Base-by-base conservation (phyloP, 208 protist genomes). In the Leishmania gerbilli region DNA sequence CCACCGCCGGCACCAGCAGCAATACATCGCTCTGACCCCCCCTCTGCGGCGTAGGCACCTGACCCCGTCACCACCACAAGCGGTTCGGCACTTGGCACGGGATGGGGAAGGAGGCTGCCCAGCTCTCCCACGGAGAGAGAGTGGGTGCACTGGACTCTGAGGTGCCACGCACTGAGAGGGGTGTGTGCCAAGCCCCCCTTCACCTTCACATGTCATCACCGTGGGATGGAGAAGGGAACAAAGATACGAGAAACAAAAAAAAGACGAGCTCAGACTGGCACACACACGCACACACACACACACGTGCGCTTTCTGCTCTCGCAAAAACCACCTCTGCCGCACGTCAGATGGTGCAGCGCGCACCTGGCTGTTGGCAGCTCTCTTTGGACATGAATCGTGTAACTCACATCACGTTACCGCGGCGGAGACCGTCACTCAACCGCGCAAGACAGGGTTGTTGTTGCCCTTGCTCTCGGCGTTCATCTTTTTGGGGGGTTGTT, bases 341-440 rank as follows among this genome's bases (percentile, higher is more conserved):
- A 49, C 19, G 37, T 71, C 8, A 71, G 19, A 49, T 49, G 40
- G 8, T 71, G 21, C 67, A 71, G 40, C 34, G 40, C 31, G 3
- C 67, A 71, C 7, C 15, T n/a, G 37, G 40, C 21, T 71, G 40
- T 47, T 47, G 37, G 17, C 13, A n/a, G 27, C 31, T n/a, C 40
- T n/a, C 40, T n/a, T 37, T 47, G 34, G 67, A 4, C 42, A 47
- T 24, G 37, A 42, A 17, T 37, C 40, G 67, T 71, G 40, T 17
- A 24, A 13, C 37, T 56, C 47, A 6, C 72, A 67, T 67, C 79
- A 79, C 74, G 65, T 74, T 75, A 83, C 53, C 79, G 79, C 71
- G 58, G 74, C 27, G 74, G 47, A 65, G 37, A 56, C 47, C 8
- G 7, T 71, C 37, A 42, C 67, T 11, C 37, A 47, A 19, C 31